These are phyloP conservation scores for Davidsoniella virescens DNA, from an alignment of 2,329 filamentous ascomycete genomes.

Conservation along the genomic window DNA sequence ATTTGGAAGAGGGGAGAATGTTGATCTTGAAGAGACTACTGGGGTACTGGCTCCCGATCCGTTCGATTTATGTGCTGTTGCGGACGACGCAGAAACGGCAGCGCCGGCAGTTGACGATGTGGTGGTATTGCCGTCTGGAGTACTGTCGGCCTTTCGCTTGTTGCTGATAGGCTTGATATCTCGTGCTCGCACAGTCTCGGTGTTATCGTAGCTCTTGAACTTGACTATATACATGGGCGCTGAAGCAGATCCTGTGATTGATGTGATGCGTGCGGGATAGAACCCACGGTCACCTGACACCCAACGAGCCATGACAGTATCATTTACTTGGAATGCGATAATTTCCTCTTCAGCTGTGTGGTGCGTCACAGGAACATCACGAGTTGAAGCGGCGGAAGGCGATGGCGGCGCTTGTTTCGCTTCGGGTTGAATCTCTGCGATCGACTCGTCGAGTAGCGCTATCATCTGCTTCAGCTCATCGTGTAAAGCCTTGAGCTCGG, in stretches of 20 bases:
- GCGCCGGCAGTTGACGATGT: slow-evolving; percentile 20
- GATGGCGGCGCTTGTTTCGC: slow-evolving; percentile 26
- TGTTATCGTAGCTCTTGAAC: slow-evolving; percentile 80
- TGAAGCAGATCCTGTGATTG: slow-evolving; percentile 79
- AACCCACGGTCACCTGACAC: slow-evolving; percentile 73
- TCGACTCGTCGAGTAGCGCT: slow-evolving; percentile 58
- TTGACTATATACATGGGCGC: slow-evolving; percentile 88
- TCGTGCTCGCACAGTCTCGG: slow-evolving; percentile 64
- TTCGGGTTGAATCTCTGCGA: slow-evolving; percentile 55
- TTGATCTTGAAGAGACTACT: slow-evolving; percentile 1
- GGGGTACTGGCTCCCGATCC: slow-evolving; percentile 1
- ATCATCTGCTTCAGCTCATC: slow-evolving; percentile 72
- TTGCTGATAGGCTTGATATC: slow-evolving; percentile 68
- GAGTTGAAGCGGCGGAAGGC: slow-evolving; percentile 31
- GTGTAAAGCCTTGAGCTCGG: slow-evolving; percentile 60
- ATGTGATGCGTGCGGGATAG: slow-evolving; percentile 85
- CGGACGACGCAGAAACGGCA: slow-evolving; percentile 16
- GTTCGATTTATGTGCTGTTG: too few species aligned
- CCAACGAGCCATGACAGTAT: slow-evolving; percentile 83
- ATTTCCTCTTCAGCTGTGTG: slow-evolving; percentile 30
- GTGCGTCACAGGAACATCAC: slow-evolving; percentile 19
- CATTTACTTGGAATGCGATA: slow-evolving; percentile 66
- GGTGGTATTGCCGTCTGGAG: slow-evolving; percentile 29
- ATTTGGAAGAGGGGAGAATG: slow-evolving; percentile 9
- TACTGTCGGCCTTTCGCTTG: slow-evolving; percentile 77